Base-by-base conservation (phyloP, 192 early-diverging fungal genomes). In the Obelidium mucronatum region DNA sequence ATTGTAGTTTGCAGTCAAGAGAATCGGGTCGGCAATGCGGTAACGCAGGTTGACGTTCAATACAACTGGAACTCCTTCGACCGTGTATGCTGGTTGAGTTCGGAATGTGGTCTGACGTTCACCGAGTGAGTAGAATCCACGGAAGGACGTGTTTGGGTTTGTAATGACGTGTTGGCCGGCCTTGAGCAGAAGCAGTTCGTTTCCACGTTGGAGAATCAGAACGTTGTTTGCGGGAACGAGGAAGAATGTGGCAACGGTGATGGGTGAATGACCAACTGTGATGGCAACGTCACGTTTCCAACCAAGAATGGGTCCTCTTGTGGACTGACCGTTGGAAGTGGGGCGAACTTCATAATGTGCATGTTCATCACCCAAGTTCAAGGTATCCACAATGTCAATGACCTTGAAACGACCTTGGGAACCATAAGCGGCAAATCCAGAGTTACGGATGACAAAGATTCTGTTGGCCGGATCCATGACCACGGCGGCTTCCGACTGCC, bases 221-320 rank as follows among this genome's bases (percentile, higher is more conserved):
- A 83, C 77, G 42, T 85, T 85, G 52, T 85, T 85, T n/a, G 83
- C 85, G n/a, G 85, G 85, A n/a, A 85, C 76, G 60, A 81, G 77
- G 44, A 86, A 78, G 52, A 86, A 86, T 1, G 83, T 85, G 24
- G 83, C 83, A 36, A 85, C 83, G 11, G 75, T 78, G 67, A 77
- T 67, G 35, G 22, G 33, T 15, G 59, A 63, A 2, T 22, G 24
- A 40, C 33, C 71, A 22, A 59, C 70, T 31, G 60, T 78, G 51
- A 74, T 74, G 60, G 36, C 48, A 3, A 86, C 78, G 15, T 86
- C 83, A 13, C 77, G 75, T 54, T 79, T 83, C 67, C 72, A 83
- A 15, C 85, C 85, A 31, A 86, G 65, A 58, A 83, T 48, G 6
- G 79, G 54, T 15, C 75, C 78, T 31, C 63, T 65, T n/a, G n/a